Percentiles rank a stretch among this genome's conserved stretches.
Conservation (phyloP, 2,329 filamentous ascomycete species). For the Knoxdaviesia capensis region DNA sequence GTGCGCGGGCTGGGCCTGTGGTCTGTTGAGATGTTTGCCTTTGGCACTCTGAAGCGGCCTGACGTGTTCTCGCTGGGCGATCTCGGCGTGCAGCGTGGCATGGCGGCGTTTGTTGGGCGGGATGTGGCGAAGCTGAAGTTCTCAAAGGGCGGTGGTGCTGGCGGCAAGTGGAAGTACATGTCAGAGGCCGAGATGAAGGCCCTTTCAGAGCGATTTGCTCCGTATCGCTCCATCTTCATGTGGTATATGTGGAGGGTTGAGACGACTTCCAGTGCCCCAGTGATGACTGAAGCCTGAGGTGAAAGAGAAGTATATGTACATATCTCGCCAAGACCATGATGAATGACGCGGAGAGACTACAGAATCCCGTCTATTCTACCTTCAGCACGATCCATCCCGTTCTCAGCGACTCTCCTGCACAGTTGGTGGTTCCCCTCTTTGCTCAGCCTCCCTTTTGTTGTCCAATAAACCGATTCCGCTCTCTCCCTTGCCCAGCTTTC, state of each 20-base stretch:
- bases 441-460: no score
- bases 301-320: no score
- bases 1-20: slow-evolving; percentile 75
- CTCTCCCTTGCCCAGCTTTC: no score
- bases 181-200: slow-evolving; percentile 79
- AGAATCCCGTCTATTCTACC: no score
- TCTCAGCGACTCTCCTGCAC: no score
- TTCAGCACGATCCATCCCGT: no score
- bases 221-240: slow-evolving; percentile 87
- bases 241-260: slow-evolving; percentile 95
- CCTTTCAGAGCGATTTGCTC: slow-evolving; percentile 57
- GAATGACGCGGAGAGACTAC: no score
- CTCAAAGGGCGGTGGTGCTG: slow-evolving; percentile 29
- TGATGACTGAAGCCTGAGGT: no score
- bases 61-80: slow-evolving; percentile 90
- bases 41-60: slow-evolving; percentile 82
- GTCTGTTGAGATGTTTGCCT: slow-evolving; percentile 97
- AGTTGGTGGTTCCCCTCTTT: no score
- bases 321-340: no score
- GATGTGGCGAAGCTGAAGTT: slow-evolving; percentile 70
- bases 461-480: no score
- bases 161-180: slow-evolving; percentile 96
- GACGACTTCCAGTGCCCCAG: slow-evolving; percentile 9
- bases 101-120: slow-evolving; percentile 68
- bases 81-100: slow-evolving; percentile 82